Base-by-base conservation (phyloP, 2,329 filamentous ascomycete species). In the Penicillium sp. region DNA sequence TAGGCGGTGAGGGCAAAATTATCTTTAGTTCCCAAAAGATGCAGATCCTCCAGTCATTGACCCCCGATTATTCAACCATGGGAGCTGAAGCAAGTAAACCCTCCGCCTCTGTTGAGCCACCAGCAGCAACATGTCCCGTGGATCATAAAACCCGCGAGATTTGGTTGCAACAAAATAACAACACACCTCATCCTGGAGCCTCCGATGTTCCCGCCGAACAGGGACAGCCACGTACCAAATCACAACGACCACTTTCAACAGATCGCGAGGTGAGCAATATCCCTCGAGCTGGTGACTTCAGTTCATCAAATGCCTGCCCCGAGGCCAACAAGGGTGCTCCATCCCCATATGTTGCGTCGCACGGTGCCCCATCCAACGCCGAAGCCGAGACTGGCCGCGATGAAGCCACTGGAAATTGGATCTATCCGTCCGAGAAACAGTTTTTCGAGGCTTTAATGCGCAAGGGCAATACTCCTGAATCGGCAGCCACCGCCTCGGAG, bases 361-460 rank as follows among this genome's bases (percentile, higher is more conserved):
- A 71, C 57, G 56, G 70, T 27, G 55, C 67, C 36, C 82, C 84
- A 0, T 86, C 88, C 13, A 96, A 96, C 74, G 81, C 84, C 57
- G 91, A 97, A 74, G 76, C 83, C 58, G 91, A 96, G 70, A 89
- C 87, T 0, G 88, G 89, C 58, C 80, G 85, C 19, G 86, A 90
- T 65, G 77, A 80, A 47, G 70, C 77, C 35, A 84, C 84, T 0
- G 93, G 93, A 0, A 96, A 97, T 72, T 99, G 94, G 94, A 87
- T 99, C 57, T 99, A 99, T 74, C 94, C 94, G 0, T 94, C 89
- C 0, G 93, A 97, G 73, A 88, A 90, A 69, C 96, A 97, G 86
- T 99, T 99, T 80, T 97, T 97, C 77, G 90, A 96, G 44, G 94
- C 94, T 41, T 93, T 99, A 85, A 85, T 88, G 78, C 87, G 93